Percentiles rank a stretch among this genome's conserved stretches.
These are phyloP conservation scores for Cryptosporidium felis DNA, from an alignment of 169 alveolate genomes.

Conservation along the genomic window DNA sequence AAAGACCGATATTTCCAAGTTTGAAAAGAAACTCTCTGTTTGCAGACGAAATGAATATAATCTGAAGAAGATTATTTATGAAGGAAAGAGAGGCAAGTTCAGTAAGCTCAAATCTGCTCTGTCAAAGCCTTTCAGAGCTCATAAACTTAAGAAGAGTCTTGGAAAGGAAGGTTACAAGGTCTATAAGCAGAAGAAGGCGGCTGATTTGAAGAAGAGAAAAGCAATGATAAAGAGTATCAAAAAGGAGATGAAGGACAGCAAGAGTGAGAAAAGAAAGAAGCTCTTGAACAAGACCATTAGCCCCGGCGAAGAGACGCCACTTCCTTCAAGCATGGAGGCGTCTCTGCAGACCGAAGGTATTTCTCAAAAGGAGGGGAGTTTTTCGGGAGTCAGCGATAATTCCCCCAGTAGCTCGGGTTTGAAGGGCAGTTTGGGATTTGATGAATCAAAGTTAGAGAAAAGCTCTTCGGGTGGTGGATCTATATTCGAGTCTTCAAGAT, in stretches of 20 bases:
- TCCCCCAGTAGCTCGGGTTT: too few species aligned
- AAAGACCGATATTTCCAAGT: constrained; percentile 5
- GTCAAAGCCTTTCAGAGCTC: constrained; percentile 30
- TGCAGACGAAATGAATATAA: constrained; percentile 41
- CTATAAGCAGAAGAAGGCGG: constrained; percentile 14
- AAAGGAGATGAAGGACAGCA: neutral
- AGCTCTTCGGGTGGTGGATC: too few species aligned
- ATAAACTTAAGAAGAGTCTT: constrained; percentile 30
- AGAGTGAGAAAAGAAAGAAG: constrained; percentile 48
- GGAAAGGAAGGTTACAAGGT: constrained; percentile 55
- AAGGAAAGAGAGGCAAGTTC: constrained; percentile 25
- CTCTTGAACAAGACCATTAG: neutral
- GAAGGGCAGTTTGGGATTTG: too few species aligned
- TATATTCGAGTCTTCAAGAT: too few species aligned
- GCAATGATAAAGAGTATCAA: constrained; percentile 38
- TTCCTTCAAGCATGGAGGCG: neutral
- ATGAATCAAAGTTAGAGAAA: too few species aligned
- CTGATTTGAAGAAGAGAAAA: constrained; percentile 29
- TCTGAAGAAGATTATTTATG: constrained; percentile 47
- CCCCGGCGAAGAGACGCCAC: constrained; percentile 40
- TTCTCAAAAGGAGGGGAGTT: too few species aligned
- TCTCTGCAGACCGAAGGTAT: neutral
- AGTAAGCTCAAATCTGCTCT: constrained; percentile 39
- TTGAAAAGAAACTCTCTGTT: constrained; percentile 16
- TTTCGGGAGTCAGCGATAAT: too few species aligned